Conservation (phyloP, 208 protist genomes). For the Leishmania major region DNA sequence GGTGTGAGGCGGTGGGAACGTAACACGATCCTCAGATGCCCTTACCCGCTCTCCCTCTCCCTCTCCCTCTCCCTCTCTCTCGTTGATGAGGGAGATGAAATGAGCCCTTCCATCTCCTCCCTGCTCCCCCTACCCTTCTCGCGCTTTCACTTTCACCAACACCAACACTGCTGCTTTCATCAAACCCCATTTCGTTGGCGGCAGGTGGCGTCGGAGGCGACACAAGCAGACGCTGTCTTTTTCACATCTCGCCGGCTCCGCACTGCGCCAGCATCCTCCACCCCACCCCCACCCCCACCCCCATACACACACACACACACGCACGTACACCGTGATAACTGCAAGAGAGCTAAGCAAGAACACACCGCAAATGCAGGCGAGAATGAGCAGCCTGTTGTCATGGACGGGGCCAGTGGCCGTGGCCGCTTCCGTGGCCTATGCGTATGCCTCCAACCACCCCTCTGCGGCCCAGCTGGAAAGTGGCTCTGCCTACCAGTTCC, state of each 20-base stretch:
- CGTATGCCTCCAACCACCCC: slow-evolving; percentile 33
- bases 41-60: background rate
- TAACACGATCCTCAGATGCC: background rate
- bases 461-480: slow-evolving; percentile 6
- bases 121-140: background rate
- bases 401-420: slow-evolving; percentile 29
- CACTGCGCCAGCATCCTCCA: background rate
- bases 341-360: too few relatives aligned
- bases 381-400: slow-evolving; percentile 1
- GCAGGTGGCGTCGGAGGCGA: background rate
- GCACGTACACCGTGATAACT: background rate
- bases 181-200: background rate
- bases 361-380: background rate
- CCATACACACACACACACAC: too few relatives aligned
- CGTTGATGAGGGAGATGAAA: background rate
- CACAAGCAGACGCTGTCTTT: background rate
- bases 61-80: too few relatives aligned
- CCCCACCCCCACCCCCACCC: too few relatives aligned
- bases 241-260: background rate
- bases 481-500: slow-evolving; percentile 21
- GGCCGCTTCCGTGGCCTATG: slow-evolving; percentile 35
- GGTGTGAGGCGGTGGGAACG: background rate
- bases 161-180: background rate
- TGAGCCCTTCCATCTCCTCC: background rate
- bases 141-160: background rate